These are phyloP conservation scores for Lactifluus subvellereus DNA, from an alignment of 768 basidiomycete genomes.

Conservation along the genomic window DNA sequence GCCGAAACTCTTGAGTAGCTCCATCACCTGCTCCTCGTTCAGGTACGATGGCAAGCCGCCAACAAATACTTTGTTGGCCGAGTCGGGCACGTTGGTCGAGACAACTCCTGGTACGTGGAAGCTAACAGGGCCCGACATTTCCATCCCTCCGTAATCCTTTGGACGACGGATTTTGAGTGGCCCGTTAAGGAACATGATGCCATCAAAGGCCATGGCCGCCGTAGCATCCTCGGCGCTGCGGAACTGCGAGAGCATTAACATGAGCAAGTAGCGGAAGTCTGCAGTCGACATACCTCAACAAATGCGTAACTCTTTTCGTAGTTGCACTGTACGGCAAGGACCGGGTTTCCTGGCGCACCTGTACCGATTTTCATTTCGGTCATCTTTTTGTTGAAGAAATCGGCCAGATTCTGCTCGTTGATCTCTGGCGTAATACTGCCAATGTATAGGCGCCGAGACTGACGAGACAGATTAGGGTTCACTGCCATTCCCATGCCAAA, in stretches of 20 bases:
- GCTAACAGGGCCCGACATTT: constrained; percentile 42
- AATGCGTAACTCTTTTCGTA: constrained; percentile 99
- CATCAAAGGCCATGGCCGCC: constrained; percentile 95
- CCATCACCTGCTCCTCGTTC: constrained; percentile 98
- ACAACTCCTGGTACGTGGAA: constrained; percentile 91
- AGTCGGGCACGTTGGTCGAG: constrained; percentile 95
- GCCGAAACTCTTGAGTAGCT: constrained; percentile 93
- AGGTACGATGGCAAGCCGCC: constrained; percentile 94
- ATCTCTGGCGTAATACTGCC: constrained; percentile 94
- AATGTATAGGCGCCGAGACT: constrained; percentile 92
- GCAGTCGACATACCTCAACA: constrained; percentile 65
- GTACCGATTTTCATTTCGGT: constrained; percentile 85
- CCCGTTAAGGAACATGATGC: constrained; percentile 89
- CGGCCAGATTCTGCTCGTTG: constrained; percentile 85
- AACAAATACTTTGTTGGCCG: constrained; percentile 96
- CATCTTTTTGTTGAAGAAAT: constrained; percentile 98
- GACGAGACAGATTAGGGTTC: constrained; percentile 86
- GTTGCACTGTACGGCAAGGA: constrained; percentile 91
- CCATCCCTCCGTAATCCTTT: constrained; percentile 89
- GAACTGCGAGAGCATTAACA: constrained; percentile 51
- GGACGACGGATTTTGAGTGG: constrained; percentile 98
- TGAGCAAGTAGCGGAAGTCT: constrained; percentile 13
- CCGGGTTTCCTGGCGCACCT: constrained; percentile 79
- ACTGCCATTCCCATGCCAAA: constrained; percentile 84
- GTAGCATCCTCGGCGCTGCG: constrained; percentile 96